Evolutionary conservation across 1,284 basidiomycete genomes (phyloP).

Genomic region (Caloboletus firmus): DNA sequence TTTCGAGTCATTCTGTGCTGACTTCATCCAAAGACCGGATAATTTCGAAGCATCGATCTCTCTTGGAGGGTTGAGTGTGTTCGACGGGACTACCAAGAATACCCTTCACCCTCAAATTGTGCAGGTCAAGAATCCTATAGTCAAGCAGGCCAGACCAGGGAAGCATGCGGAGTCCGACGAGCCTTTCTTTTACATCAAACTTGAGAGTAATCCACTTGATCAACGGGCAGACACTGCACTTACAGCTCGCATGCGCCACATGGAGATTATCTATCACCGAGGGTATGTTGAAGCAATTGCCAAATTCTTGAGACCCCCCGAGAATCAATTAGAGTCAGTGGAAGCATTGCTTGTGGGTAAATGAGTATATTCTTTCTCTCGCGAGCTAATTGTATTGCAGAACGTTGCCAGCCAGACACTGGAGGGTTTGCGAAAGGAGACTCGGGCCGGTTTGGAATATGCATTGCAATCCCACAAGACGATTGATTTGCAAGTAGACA

Average conservation of each 20-base stretch:
- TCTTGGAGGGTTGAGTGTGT: slow-evolving; percentile 86
- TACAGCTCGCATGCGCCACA: slow-evolving; percentile 89
- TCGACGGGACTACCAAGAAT: slow-evolving; percentile 84
- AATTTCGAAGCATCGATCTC: slow-evolving; percentile 81
- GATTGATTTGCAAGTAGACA: slow-evolving; percentile 91
- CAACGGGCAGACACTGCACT: slow-evolving; percentile 91
- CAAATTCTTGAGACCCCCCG: slow-evolving; percentile 92
- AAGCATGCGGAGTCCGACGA: slow-evolving; percentile 45
- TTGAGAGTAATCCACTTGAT: slow-evolving; percentile 93
- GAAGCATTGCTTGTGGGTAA: slow-evolving; percentile 75
- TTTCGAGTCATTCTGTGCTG: slow-evolving; percentile 87
- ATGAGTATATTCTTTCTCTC: background rate
- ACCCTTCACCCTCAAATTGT: slow-evolving; percentile 93
- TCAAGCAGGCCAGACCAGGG: slow-evolving; percentile 13
- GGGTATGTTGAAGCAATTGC: slow-evolving; percentile 94
- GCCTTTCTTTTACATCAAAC: slow-evolving; percentile 92
- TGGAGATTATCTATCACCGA: slow-evolving; percentile 97
- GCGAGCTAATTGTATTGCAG: slow-evolving; percentile 39
- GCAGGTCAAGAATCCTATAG: slow-evolving; percentile 70
- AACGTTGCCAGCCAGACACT: slow-evolving; percentile 93
- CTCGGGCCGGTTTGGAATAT: slow-evolving; percentile 91
- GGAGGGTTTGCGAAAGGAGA: slow-evolving; percentile 94
- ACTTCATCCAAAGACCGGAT: slow-evolving; percentile 83
- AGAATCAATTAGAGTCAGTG: slow-evolving; percentile 94
- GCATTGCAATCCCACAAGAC: slow-evolving; percentile 95